Base-by-base conservation (phyloP, 768 basidiomycete genomes). In the Naganishia onofrii region DNA sequence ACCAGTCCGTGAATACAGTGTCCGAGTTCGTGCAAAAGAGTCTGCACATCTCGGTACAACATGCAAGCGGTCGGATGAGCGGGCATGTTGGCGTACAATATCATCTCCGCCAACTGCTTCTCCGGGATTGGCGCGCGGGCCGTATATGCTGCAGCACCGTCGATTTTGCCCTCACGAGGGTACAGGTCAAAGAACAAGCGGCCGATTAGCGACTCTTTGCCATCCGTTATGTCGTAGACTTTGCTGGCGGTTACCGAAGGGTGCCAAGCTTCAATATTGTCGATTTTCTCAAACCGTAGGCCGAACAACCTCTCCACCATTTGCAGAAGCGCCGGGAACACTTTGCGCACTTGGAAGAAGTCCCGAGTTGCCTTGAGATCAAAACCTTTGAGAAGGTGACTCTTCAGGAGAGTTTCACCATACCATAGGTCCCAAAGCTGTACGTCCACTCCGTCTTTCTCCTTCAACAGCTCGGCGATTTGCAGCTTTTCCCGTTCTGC, bases 21-120 rank as follows among this genome's bases (percentile, higher is more conserved):
- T 9, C 63, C 63, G 1, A 65, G 26, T 21, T 65, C 63, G 21
- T 65, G 63, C 63, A 38, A 48, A 17, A 38, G 29, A 9, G 7
- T 26, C 21, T n/a, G 26, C n/a, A 46, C 44, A 17, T 48, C 44
- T 21, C 21, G n/a, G 29, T 65, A 65, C 6, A 44, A 1, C 63
- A 65, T 65, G 44, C 38, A 44, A n/a, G 42, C 28, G 48, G 29
- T 26, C 15, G 34, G n/a, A 15, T 48, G 38, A 8, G 9, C n/a
- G 17, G n/a, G 36, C 17, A 65, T 26, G 23, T 46, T 46, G 63
- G 46, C 63, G 8, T 44, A 13, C 23, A 65, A 44, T 4, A 48
- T n/a, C 19, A 44, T 28, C 28, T 65, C 63, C 6, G 63, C 36
- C 3, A 44, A 28, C 28, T 31, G 63, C 42, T 65, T 65, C 5